Percentiles rank a stretch among this genome's conserved stretches.
Evolutionary conservation across 192 early-diverging fungal genomes (phyloP).

Genomic region (Coemansia sp.): DNA sequence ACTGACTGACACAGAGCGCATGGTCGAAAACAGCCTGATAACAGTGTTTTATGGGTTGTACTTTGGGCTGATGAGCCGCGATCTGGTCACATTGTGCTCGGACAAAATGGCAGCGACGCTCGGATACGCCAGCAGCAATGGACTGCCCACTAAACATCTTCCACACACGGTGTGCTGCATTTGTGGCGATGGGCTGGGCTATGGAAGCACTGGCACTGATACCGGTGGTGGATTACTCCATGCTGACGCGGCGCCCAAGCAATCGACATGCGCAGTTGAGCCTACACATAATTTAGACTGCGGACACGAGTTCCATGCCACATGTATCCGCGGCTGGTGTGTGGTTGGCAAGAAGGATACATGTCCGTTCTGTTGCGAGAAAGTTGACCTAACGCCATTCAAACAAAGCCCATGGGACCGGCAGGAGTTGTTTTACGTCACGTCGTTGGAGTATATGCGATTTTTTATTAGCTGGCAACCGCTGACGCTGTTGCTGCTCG

Average conservation of each 20-base stretch:
- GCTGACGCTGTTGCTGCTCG: constrained; percentile 30
- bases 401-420: constrained; percentile 52
- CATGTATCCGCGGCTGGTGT: constrained; percentile 56
- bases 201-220: background rate
- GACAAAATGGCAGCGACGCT: constrained; percentile 50
- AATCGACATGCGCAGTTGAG: constrained; percentile 8
- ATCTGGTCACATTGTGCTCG: constrained; percentile 47
- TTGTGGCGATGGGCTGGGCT: constrained; percentile 35
- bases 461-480: constrained; percentile 55
- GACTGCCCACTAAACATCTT: constrained; percentile 36
- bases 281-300: constrained; percentile 41
- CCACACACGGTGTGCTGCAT: constrained; percentile 40
- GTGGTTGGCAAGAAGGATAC: constrained; percentile 52
- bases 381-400: constrained; percentile 48
- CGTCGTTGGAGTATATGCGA: constrained; percentile 52
- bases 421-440: constrained; percentile 52
- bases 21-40: constrained; percentile 24
- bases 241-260: background rate
- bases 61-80: constrained; percentile 50
- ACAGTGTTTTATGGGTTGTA: constrained; percentile 50
- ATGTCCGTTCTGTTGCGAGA: constrained; percentile 54
- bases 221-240: constrained; percentile 1
- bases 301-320: constrained; percentile 52
- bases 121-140: constrained; percentile 29
- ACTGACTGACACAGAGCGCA: constrained; percentile 36